phyloP scores from a whole-genome alignment of 1,284 basidiomycete species.

The Xanthoconium separans region DNA sequence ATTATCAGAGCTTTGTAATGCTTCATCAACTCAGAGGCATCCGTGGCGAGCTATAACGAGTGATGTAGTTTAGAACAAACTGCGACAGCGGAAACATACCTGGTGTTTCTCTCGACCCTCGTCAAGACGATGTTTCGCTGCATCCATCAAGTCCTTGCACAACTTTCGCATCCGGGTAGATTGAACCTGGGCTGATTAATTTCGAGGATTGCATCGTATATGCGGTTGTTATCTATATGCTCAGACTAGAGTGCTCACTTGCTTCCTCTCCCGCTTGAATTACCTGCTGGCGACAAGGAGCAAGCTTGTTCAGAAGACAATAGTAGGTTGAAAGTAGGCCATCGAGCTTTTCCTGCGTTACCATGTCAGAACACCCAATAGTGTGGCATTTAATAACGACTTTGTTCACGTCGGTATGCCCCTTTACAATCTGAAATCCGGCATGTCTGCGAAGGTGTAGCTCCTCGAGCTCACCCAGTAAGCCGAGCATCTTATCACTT shows the following conservation, averaged over 20 bases:
- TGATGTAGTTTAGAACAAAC: not conserved
- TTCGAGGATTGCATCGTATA: conserved; percentile 5
- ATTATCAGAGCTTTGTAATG: conserved; percentile 44
- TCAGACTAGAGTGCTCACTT: conserved; percentile 28
- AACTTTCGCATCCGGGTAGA: conserved; percentile 34
- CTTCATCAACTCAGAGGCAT: conserved; percentile 44
- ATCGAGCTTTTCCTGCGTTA: conserved; percentile 35
- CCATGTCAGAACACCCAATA: conserved; percentile 9
- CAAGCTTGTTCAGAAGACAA: conserved; percentile 37
- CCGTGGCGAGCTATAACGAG: conserved; percentile 37
- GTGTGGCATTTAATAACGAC: conserved; percentile 11
- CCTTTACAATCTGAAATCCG: conserved; percentile 7
- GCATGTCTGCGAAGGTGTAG: conserved; percentile 18
- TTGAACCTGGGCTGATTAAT: conserved; percentile 36
- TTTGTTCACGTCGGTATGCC: conserved; percentile 15
- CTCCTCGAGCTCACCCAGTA: conserved; percentile 26
- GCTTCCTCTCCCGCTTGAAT: conserved; percentile 38
- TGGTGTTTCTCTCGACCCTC: conserved; percentile 43
- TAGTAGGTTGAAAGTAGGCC: conserved; percentile 31
- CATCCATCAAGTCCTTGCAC: conserved; percentile 36
- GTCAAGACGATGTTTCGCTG: conserved; percentile 38
- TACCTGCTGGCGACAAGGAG: conserved; percentile 32
- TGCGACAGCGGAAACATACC: conserved; percentile 20
- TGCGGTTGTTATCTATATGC: not conserved
- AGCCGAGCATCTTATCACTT: conserved; percentile 25